Conservation (phyloP, 495 filamentous ascomycete genomes). For the Acidiella bohemica region DNA sequence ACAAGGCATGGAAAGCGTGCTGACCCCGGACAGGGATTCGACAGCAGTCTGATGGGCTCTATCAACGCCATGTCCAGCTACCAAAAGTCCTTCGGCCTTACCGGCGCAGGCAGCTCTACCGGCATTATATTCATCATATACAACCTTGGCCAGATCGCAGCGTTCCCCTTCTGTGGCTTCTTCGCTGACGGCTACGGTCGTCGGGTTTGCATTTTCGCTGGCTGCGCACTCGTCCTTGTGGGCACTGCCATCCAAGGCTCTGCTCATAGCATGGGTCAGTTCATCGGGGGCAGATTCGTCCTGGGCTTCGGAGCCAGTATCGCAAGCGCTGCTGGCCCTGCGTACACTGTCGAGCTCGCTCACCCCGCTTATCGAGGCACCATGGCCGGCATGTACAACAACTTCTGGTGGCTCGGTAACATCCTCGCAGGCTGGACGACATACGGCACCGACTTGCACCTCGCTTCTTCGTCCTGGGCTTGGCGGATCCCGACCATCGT, state of each 20-base stretch:
- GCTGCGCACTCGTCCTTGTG: slow-evolving; percentile 8
- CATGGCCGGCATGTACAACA: slow-evolving; percentile 21
- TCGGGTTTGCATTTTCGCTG: slow-evolving; percentile 16
- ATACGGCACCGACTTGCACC: slow-evolving; percentile 15
- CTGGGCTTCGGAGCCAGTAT: slow-evolving; percentile 1
- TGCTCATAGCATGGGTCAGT: slow-evolving; percentile 1
- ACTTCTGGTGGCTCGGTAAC: slow-evolving; percentile 11
- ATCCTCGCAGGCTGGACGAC: slow-evolving; percentile 17
- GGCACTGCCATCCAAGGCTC: slow-evolving; percentile 6
- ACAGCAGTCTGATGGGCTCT: slow-evolving; percentile 14
- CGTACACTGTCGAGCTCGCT: slow-evolving; percentile 4
- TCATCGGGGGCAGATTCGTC: slow-evolving; percentile 4
- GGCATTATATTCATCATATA: slow-evolving; percentile 8
- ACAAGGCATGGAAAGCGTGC: too few relatives aligned
- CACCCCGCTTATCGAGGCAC: slow-evolving; percentile 17
- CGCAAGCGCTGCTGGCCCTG: slow-evolving; percentile 1
- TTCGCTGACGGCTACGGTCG: slow-evolving; percentile 17
- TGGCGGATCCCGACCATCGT: slow-evolving; percentile 12
- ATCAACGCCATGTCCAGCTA: slow-evolving; percentile 6
- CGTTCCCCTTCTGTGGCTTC: slow-evolving; percentile 15
- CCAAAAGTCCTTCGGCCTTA: slow-evolving; percentile 1
- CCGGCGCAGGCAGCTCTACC: slow-evolving; percentile 2
- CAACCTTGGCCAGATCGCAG: slow-evolving; percentile 11
- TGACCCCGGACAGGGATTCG: too few relatives aligned
- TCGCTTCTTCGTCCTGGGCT: slow-evolving; percentile 9